Base-by-base conservation (phyloP, 2,329 filamentous ascomycete species). In the Cladophialophora psammophila region DNA sequence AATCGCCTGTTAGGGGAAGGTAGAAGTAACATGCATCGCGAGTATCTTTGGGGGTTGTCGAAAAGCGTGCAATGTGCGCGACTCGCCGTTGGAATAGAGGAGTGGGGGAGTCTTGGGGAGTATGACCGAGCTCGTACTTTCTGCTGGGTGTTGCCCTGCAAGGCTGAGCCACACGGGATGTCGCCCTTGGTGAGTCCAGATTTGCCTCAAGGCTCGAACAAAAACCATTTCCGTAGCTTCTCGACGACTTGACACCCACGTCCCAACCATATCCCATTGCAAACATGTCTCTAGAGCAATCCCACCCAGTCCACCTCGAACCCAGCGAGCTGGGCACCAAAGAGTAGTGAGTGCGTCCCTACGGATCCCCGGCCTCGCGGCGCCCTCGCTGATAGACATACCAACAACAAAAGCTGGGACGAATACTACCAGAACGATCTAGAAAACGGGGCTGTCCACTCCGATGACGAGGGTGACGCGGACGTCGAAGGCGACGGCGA, bases 281-380 rank as follows among this genome's bases (percentile, higher is more conserved):
- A 18, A n/a, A 42, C 20, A 65, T 61, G 57, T 18, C 58, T 10
- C 32, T 13, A 6, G 55, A 60, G 18, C 34, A 69, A 82, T 67
- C 66, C 15, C 65, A 57, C n/a, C 90, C 89, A n/a, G 80, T 80
- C 1, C 87, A 91, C 73, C 88, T 97, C 32, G 86, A 91, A 71
- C 92, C 93, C 18, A 96, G 86, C 84, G 76, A 87, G 77, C 87
- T 98, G 35, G 94, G 94, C 59, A 97, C 93, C 35, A 96, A 93
- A 80, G 90, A 94, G 84, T 96, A 96, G 93, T 96, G 82, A 74
- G 88, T 84, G 48, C 50, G 57, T 68, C 45, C 20, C 9, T 26
- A 26, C 26, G 26, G 26, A 26, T 26, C 26, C 26, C 26, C 2
- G 26, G 26, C 26, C 26, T 26, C 3, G 26, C 26, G 3, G 26